Evolutionary conservation across 176 grass and related monocot genomes (phyloP), one percentile per base, ranked within the genome.

Genomic region (Aegilops longissima): DNA sequence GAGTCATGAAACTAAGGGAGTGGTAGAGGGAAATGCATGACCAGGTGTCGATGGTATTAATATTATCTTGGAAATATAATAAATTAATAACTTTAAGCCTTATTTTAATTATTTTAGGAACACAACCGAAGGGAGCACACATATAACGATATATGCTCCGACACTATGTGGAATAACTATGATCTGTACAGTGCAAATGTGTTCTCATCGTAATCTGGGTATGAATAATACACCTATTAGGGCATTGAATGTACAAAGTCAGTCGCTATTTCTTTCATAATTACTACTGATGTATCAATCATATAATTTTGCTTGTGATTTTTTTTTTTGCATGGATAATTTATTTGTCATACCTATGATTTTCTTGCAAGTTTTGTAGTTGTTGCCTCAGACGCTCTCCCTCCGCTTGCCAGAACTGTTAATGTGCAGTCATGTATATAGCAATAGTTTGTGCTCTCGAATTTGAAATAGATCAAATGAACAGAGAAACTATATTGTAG

Each of bases 291-390:
- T 54, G 5, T 33, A 4, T 29, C 16, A 33, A 9, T 21, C 16
- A 35, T 36, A 36, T 69, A 36, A 69, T 4, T 17, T 67, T 17
- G 7, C 13, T 17, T 69, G 31, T 5, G 3, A 33, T 73, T 11
- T 10, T 42, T 39, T 25, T 40, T 42, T 49, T 49, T 49, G 45
- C 12, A 49, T 4, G 45, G 45, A 49, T 49, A 49, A 49, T 49
- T 49, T 49, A 49, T 49, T 5, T 49, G n/a, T 56, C 77, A 82
- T 89, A 94, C 92, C 89, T 74, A 9, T 83, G 82, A 80, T 85
- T 77, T n/a, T 90, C 87, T 91, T 90, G 90, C 78, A 94, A 92
- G 87, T 92, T 94, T 61, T 80, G 61, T 42, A 94, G 79, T 94
- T 92, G 90, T 51, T 94, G 93, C 68, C 85, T 89, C 73, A 94